Evolutionary conservation across 768 basidiomycete genomes (phyloP).

Genomic region (Termitomyces sp.): DNA sequence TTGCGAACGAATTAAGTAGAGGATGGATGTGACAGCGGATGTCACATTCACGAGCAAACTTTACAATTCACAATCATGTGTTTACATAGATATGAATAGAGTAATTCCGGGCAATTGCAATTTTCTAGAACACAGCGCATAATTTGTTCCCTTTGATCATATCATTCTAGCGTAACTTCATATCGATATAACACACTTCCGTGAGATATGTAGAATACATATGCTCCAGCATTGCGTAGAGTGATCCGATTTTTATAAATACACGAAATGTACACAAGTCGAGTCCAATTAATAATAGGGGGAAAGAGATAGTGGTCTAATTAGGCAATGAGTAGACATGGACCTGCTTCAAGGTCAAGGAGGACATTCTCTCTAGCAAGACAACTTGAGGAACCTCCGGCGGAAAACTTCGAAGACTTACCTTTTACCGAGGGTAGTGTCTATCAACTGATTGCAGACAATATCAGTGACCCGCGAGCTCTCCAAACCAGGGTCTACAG

Average conservation of each 20-base stretch:
- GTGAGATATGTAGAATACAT: neutral
- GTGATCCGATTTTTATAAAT: slow-evolving; percentile 5
- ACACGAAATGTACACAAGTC: slow-evolving; percentile 1
- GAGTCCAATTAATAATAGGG: neutral
- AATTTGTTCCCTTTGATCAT: neutral
- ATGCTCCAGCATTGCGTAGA: slow-evolving; percentile 1
- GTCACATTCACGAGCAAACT: slow-evolving; percentile 8
- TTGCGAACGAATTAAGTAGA: slow-evolving; percentile 11
- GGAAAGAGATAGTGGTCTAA: neutral
- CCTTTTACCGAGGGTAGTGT: slow-evolving; percentile 36
- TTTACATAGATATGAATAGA: neutral
- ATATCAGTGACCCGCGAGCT: slow-evolving; percentile 34
- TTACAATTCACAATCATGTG: slow-evolving; percentile 4
- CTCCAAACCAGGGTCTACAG: slow-evolving; percentile 37
- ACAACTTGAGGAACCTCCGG: neutral
- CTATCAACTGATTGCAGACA: slow-evolving; percentile 40
- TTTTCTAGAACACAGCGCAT: neutral
- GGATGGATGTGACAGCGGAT: slow-evolving; percentile 6
- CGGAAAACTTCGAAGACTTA: slow-evolving; percentile 13
- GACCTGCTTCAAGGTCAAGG: slow-evolving; percentile 44
- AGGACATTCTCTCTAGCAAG: slow-evolving; percentile 19
- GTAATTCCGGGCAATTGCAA: neutral
- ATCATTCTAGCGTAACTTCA: neutral
- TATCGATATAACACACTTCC: neutral
- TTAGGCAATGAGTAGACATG: slow-evolving; percentile 52